Conservation (phyloP, 2,329 filamentous ascomycete genomes). For the Fusarium secorum region DNA sequence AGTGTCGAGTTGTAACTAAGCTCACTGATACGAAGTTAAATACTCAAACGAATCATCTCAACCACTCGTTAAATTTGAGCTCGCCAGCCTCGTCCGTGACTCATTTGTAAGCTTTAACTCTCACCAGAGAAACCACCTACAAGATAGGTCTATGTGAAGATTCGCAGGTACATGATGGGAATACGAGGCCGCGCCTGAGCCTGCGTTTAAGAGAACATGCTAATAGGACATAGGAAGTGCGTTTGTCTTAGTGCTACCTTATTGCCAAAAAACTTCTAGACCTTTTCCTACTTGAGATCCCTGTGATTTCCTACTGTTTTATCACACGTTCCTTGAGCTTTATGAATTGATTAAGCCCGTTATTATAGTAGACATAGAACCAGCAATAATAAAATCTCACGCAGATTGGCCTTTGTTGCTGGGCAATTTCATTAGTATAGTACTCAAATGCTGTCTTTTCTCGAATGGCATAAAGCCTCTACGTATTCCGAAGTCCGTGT, state of each 20-base stretch:
- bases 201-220: background rate
- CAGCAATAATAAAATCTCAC: too few species aligned
- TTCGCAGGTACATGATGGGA: fast-evolving
- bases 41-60: too few species aligned
- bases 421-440: background rate
- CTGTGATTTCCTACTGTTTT: background rate
- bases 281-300: fast-evolving
- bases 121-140: background rate
- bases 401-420: fast-evolving
- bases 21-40: background rate
- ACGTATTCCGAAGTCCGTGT: background rate
- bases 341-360: background rate
- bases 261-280: fast-evolving
- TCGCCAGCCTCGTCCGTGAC: fast-evolving
- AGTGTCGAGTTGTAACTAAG: background rate
- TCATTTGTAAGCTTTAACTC: too few species aligned
- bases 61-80: background rate
- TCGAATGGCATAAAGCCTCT: background rate
- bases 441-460: background rate
- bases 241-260: too few species aligned
- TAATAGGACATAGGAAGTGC: too few species aligned
- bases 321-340: background rate
- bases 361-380: too few species aligned
- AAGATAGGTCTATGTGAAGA: background rate
- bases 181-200: background rate